These are phyloP conservation scores for Trichosporon sp. DNA, from an alignment of 1,284 basidiomycete species.

Conservation along the genomic window DNA sequence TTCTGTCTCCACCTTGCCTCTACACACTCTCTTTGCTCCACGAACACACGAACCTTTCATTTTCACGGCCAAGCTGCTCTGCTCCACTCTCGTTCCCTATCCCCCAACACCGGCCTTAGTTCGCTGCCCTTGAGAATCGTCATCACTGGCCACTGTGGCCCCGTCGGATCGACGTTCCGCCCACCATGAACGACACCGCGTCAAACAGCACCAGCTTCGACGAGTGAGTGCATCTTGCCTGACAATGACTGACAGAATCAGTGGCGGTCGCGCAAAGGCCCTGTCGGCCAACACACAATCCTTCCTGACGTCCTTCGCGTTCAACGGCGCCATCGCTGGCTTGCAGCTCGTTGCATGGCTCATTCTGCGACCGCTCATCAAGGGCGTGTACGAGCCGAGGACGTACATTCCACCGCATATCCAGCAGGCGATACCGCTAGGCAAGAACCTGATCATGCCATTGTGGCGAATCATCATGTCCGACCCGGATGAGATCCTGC, in stretches of 20 bases:
- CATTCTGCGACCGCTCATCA: conserved; percentile 56
- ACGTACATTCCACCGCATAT: conserved; percentile 61
- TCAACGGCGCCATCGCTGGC: conserved; percentile 61
- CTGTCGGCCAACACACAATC: conserved; percentile 57
- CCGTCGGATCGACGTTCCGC: neutral
- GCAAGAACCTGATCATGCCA: conserved; percentile 40
- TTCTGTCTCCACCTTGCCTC: neutral
- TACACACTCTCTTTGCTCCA: neutral
- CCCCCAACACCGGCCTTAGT: neutral
- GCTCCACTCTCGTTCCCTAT: neutral
- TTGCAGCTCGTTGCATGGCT: conserved; percentile 70
- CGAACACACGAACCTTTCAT: neutral
- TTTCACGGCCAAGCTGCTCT: no score
- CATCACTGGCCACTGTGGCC: neutral
- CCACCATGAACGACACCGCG: conserved; percentile 6
- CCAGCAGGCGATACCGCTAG: conserved; percentile 44
- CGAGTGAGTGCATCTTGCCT: neutral
- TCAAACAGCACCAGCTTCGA: neutral
- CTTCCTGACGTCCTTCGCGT: conserved; percentile 71
- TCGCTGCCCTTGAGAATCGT: neutral
- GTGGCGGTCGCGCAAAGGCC: conserved; percentile 13
- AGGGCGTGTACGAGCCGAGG: conserved; percentile 69
- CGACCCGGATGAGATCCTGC: conserved; percentile 59
- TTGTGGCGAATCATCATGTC: conserved; percentile 48
- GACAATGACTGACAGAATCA: conserved; percentile 6